Evolutionary conservation across 2,329 filamentous ascomycete species (phyloP), one percentile per base, ranked within the genome.

Genomic region (Aspergillus intermedius): DNA sequence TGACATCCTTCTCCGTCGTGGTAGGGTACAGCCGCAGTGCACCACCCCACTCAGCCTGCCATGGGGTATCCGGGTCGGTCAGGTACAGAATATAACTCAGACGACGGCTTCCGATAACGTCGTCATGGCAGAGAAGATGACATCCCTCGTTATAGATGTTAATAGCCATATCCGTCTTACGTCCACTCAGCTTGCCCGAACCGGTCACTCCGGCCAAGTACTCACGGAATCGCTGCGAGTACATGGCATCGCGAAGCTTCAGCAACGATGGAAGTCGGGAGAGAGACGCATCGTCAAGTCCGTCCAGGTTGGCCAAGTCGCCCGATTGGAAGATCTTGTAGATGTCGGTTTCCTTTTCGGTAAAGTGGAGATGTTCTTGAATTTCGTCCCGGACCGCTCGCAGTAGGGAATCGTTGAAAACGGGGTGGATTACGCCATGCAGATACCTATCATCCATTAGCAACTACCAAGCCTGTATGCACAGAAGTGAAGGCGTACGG

Each of bases 271-370:
- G 93, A 12, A 98, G 76, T 65, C 89, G 90, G 53, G 86, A 80
- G 47, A 97, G 79, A 5, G 91, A 90, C 6, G 84, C 83, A 65
- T 94, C 85, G 53, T 95, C 88, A 40, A 98, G 81, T 21, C 93
- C 93, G 70, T 96, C 91, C 50, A 98, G 82, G 71, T 98, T 98
- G 42, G 93, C 93, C 30, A 98, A 80, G 68, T 98, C 93, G 56
- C 93, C 93, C 4, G 91, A 97, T 75, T 98, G 93, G 78, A 96
- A 91, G 65, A 98, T 97, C 73, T 94, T 95, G 80, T 98, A 98
- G 61, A 98, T 98, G 69, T 98, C 93, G 43, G 93, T 98, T 72
- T 98, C 93, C 71, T 98, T 98, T 60, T 91, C 91, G 10, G 93
- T 96, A 74, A 98, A 98, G 58, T 88, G 84, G 58, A 98, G 87